A percentile compares a stretch with the other conserved stretches of the same genome.
These are phyloP conservation scores for Xerocomus brunneocitrinus DNA, from an alignment of 768 basidiomycete genomes.

Conservation along the genomic window DNA sequence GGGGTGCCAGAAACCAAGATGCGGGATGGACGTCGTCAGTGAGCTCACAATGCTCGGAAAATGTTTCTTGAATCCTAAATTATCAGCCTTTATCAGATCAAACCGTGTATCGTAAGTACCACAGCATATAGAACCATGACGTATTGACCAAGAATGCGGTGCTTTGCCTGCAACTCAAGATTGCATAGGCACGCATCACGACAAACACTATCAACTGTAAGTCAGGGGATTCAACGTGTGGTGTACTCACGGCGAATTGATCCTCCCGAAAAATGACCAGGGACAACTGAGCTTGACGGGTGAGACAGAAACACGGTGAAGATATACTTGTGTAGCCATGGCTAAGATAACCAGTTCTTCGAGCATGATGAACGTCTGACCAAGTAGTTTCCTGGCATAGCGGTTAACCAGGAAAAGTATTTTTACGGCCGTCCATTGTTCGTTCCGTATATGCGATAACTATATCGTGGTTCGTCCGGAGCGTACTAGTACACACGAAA, in stretches of 20 bases:
- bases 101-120: not conserved
- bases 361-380: conserved; percentile 19
- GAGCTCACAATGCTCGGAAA: no score
- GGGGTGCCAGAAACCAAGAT: no score
- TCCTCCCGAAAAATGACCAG: not conserved
- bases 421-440: conserved; percentile 2
- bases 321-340: conserved; percentile 5
- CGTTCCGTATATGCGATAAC: conserved; percentile 15
- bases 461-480: not conserved
- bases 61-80: no score
- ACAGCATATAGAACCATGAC: conserved; percentile 12
- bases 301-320: not conserved
- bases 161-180: conserved; percentile 11
- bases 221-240: not conserved
- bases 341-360: conserved; percentile 20
- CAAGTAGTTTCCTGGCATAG: conserved; percentile 10
- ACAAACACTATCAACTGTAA: conserved; percentile 20
- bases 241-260: conserved; percentile 10
- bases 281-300: not conserved
- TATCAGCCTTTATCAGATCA: no score
- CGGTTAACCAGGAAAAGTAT: conserved; percentile 11
- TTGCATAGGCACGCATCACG: conserved; percentile 22
- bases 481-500: not conserved
- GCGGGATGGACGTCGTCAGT: no score
- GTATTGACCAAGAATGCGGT: not conserved